A percentile compares a stretch with the other conserved stretches of the same genome.
phyloP scores from a whole-genome alignment of 2,329 filamentous ascomycete species.

The Nemania sp. region DNA sequence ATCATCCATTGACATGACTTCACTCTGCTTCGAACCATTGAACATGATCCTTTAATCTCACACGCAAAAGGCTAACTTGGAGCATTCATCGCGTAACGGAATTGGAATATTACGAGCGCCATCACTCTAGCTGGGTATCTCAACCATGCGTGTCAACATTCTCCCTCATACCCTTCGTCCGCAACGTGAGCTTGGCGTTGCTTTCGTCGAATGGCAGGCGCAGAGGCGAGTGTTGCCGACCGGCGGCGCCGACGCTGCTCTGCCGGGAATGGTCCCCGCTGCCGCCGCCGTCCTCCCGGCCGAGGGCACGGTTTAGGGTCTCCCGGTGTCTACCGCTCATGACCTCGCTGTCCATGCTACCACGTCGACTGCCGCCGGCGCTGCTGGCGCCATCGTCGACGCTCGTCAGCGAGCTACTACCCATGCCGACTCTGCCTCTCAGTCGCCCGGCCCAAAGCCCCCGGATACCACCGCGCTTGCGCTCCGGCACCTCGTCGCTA shows the following conservation, averaged over 20 bases:
- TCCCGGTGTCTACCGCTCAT: constrained; percentile 46
- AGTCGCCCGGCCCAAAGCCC: constrained; percentile 59
- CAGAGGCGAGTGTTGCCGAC: constrained; percentile 29
- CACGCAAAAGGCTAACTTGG: neutral
- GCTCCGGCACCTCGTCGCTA: constrained; percentile 63
- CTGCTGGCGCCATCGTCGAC: constrained; percentile 48
- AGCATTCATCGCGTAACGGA: neutral
- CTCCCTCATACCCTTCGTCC: constrained; percentile 62
- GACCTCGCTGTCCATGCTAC: constrained; percentile 41
- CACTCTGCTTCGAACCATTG: no score
- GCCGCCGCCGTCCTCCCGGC: constrained; percentile 27
- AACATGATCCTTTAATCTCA: neutral
- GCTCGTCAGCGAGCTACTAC: constrained; percentile 16
- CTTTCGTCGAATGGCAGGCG: constrained; percentile 54
- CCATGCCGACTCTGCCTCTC: constrained; percentile 40
- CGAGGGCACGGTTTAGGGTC: constrained; percentile 45
- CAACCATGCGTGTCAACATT: constrained; percentile 44
- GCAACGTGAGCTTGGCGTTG: constrained; percentile 51
- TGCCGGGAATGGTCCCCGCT: constrained; percentile 15
- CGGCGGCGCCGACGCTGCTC: constrained; percentile 17
- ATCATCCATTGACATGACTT: no score
- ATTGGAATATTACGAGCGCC: neutral
- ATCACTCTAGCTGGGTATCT: constrained; percentile 27
- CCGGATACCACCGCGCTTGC: constrained; percentile 64
- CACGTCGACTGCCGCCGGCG: constrained; percentile 41